Conservation (phyloP, 352 stramenopile species). For the Globisporangium paroecandrum region DNA sequence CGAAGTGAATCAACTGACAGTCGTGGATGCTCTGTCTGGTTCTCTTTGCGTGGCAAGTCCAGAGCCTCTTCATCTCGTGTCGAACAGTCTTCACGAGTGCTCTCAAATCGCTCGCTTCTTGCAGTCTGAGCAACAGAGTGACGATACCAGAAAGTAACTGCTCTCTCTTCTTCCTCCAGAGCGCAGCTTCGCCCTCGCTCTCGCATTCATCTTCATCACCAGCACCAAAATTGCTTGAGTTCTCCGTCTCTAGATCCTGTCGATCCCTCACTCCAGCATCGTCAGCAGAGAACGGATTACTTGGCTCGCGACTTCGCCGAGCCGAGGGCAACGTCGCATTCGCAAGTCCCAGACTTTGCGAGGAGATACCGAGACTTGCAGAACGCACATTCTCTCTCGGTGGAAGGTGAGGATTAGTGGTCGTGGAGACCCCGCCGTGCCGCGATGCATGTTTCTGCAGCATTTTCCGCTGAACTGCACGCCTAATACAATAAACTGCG, state of each 20-base stretch:
- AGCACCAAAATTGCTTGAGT: neutral
- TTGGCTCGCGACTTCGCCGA: neutral
- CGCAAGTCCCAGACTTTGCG: neutral
- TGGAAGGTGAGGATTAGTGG: neutral
- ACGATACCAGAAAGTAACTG: neutral
- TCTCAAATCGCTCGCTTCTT: neutral
- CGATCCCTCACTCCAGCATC: neutral
- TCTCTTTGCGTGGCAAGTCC: neutral
- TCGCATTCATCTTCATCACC: neutral
- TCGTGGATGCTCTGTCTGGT: neutral
- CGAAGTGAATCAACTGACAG: constrained; percentile 2
- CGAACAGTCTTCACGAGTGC: constrained; percentile 1
- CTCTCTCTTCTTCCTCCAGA: neutral
- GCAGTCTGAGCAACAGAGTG: constrained; percentile 8
- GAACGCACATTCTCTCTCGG: neutral
- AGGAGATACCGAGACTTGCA: neutral
- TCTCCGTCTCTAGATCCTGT: neutral
- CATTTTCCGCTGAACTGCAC: constrained; percentile 7
- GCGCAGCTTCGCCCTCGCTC: neutral
- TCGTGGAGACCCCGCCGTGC: neutral
- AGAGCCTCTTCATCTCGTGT: constrained; percentile 12
- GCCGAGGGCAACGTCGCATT: neutral
- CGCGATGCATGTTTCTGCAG: neutral
- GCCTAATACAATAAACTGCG: constrained; percentile 1
- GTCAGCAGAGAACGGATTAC: neutral